Evolutionary conservation across 2,329 filamentous ascomycete genomes (phyloP), one percentile per base, ranked within the genome.

Genomic region (Apiospora marii): DNA sequence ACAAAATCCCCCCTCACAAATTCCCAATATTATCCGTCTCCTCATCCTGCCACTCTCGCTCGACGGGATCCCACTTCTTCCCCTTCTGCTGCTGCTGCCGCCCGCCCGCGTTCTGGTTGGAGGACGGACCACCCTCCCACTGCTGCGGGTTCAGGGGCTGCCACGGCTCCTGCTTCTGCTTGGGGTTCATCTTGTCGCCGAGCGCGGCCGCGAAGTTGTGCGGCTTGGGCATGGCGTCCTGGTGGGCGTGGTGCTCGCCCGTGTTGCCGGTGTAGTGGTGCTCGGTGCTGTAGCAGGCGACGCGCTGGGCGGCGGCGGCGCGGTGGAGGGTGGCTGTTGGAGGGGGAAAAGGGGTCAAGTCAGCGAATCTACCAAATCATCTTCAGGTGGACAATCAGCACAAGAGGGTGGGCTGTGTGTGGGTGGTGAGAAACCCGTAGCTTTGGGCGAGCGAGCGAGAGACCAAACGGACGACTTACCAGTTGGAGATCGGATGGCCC

Each of bases 221-320:
- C 14, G 30, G 7, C 53, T 61, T 61, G 53, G 53, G 53, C 53
- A 61, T 37, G 30, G 27, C 53, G 53, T 61, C 53, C 30, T 61
- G 53, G 30, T 61, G 53, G 16, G 53, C 16, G 30, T 61, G 53
- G 53, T 61, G 53, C 30, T 61, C 53, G 27, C 53, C 53, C 30
- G 16, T 61, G 53, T 61, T 22, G 16, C 53, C 53, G 16, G 53
- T 61, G 53, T 61, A 61, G 53, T 61, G 53, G 53, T 61, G 53
- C 7, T 61, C 53, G 53, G 53, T 61, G 53, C 53, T 61, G 53
- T 61, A 61, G 30, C 19, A 37, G 53, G n/a, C 24, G 53, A 8
- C 24, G 3, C 51, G 51, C 24, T 34, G 27, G 6, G 5, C 16
- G 27, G 30, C 16, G 27, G 30, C 2, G 30, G 6, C 16, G 53